A percentile compares a stretch with the other conserved stretches of the same genome.
Evolutionary conservation across 2,329 filamentous ascomycete genomes (phyloP).

Genomic region (Epichloe gansuensis): DNA sequence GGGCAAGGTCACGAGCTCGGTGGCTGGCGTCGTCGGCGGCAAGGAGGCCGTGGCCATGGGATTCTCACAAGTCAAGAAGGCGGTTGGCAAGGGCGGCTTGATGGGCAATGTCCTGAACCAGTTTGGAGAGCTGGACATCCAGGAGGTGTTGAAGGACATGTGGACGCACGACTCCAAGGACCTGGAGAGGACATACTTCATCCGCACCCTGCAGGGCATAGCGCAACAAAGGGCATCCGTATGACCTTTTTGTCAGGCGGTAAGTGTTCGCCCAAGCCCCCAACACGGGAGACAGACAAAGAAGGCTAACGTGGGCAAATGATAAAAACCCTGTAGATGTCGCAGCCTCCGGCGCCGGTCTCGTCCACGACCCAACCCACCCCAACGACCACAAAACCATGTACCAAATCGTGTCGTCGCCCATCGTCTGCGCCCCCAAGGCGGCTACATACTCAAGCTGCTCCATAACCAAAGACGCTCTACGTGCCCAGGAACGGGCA

Average conservation of each 20-base stretch:
- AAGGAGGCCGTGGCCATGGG: slow-evolving; percentile 87
- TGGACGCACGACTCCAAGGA: slow-evolving; percentile 99
- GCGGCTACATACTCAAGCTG: slow-evolving; percentile 78
- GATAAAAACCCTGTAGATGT: slow-evolving; percentile 42
- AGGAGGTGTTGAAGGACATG: slow-evolving; percentile 88
- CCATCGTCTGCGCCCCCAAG: slow-evolving; percentile 79
- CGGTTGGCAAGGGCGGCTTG: slow-evolving; percentile 84
- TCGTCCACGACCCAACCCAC: slow-evolving; percentile 86
- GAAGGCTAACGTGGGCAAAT: neutral
- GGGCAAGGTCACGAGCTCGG: slow-evolving; percentile 87
- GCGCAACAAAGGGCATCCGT: slow-evolving; percentile 81
- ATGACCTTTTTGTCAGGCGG: slow-evolving; percentile 95
- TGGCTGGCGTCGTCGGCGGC: slow-evolving; percentile 89
- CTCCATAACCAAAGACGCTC: slow-evolving; percentile 86
- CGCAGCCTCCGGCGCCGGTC: slow-evolving; percentile 79
- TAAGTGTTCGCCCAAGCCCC: slow-evolving; percentile 23
- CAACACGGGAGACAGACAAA: neutral
- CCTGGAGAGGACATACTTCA: slow-evolving; percentile 89
- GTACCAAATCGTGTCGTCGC: slow-evolving; percentile 93
- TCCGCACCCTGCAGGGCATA: slow-evolving; percentile 90
- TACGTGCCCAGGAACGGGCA: slow-evolving; percentile 87
- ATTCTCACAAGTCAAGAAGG: slow-evolving; percentile 91
- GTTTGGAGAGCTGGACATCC: slow-evolving; percentile 89
- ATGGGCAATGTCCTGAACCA: slow-evolving; percentile 95
- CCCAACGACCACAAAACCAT: slow-evolving; percentile 96